phyloP scores from a whole-genome alignment of 2,329 filamentous ascomycete species.

The Coniochaeta pulveracea region DNA sequence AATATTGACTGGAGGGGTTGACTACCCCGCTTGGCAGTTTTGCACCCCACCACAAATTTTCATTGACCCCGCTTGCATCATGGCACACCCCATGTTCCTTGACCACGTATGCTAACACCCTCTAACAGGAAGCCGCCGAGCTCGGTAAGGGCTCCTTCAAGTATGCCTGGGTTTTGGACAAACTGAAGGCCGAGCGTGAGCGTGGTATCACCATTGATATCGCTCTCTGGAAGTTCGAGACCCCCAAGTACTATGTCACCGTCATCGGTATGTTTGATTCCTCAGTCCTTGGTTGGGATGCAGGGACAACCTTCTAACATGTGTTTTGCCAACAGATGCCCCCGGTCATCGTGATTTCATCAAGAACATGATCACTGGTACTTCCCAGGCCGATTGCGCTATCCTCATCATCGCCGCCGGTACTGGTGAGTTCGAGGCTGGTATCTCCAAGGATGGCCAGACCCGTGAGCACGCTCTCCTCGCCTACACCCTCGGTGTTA shows the following conservation, averaged over 20 bases:
- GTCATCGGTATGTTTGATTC: conserved; percentile 66
- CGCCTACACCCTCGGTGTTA: conserved; percentile 99
- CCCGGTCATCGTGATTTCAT: conserved; percentile 99
- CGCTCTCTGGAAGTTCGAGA: conserved; percentile 99
- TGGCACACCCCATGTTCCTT: background rate
- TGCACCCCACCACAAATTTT: conserved; percentile 4
- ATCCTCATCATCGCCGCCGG: conserved; percentile 99
- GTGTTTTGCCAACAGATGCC: conserved; percentile 49
- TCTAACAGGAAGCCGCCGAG: conserved; percentile 82
- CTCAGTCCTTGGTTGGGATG: background rate
- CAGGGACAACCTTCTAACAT: conserved; percentile 12
- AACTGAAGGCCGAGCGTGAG: conserved; percentile 99
- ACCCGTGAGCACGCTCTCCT: conserved; percentile 99
- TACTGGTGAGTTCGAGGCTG: conserved; percentile 99
- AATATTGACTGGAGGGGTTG: background rate
- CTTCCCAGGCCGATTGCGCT: conserved; percentile 98
- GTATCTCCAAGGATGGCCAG: conserved; percentile 99
- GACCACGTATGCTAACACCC: conserved; percentile 11
- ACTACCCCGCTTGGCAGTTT: conserved; percentile 2
- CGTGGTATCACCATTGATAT: conserved; percentile 99
- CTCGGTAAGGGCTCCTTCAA: conserved; percentile 99
- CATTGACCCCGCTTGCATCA: background rate
- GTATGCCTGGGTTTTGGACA: conserved; percentile 99
- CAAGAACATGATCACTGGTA: conserved; percentile 99
- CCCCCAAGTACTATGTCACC: conserved; percentile 93